Evolutionary conservation across 2,329 filamentous ascomycete species (phyloP).

Genomic region (Rhinocladiella mackenziei): DNA sequence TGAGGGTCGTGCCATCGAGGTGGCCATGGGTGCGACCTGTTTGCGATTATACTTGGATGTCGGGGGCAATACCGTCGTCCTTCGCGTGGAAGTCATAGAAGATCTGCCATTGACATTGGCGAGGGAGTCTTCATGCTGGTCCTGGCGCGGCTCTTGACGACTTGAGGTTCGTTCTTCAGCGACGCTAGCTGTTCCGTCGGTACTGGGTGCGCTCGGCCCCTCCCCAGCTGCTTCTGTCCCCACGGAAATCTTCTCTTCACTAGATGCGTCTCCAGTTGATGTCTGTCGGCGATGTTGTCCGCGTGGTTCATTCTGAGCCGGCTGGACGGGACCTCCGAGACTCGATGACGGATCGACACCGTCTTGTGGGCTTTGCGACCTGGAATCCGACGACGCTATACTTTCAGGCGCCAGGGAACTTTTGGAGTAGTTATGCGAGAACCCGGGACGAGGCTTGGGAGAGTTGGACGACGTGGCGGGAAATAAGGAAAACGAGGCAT

Average conservation of each 20-base stretch:
- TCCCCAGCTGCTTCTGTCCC: conserved; percentile 10
- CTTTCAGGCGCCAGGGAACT: conserved; percentile 25
- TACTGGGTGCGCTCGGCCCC: conserved; percentile 10
- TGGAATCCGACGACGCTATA: conserved; percentile 14
- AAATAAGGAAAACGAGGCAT: conserved; percentile 21
- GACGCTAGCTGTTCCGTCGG: conserved; percentile 14
- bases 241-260: conserved; percentile 23
- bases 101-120: conserved; percentile 17
- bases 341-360: conserved; percentile 17
- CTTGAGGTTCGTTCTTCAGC: conserved; percentile 15
- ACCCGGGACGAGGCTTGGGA: conserved; percentile 15
- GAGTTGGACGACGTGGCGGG: conserved; percentile 14
- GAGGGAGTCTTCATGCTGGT: conserved; percentile 4
- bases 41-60: conserved; percentile 30
- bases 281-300: conserved; percentile 17
- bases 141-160: not conserved
- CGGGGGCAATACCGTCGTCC: conserved; percentile 18
- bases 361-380: conserved; percentile 15
- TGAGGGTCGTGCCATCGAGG: conserved; percentile 10
- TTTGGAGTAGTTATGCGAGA: conserved; percentile 24
- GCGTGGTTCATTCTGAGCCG: not conserved
- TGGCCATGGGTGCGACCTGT: conserved; percentile 14
- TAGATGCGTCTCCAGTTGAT: conserved; percentile 12
- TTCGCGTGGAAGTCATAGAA: conserved; percentile 22
- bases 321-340: conserved; percentile 2